These are phyloP conservation scores for Juglanconis oblonga DNA, from an alignment of 2,329 filamentous ascomycete genomes.

Conservation along the genomic window DNA sequence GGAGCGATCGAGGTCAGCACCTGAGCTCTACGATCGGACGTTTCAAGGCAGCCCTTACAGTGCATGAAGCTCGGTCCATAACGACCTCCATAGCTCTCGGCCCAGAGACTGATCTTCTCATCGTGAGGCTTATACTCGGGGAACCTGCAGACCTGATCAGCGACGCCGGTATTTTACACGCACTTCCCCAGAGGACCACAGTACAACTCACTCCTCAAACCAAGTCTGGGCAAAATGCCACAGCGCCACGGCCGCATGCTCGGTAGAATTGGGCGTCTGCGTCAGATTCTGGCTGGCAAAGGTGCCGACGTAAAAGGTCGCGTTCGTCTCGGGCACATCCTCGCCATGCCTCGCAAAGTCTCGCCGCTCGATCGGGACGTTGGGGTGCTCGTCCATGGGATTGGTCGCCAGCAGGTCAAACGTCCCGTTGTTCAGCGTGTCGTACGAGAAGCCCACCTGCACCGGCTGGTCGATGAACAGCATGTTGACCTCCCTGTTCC, in stretches of 20 bases:
- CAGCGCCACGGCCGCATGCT: constrained; percentile 47
- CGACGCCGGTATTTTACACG: not conserved
- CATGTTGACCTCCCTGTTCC: constrained; percentile 60
- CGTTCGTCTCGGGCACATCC: constrained; percentile 13
- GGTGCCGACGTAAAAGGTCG: constrained; percentile 29
- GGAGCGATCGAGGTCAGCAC: constrained; percentile 15
- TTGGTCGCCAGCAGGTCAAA: constrained; percentile 20
- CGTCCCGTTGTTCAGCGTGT: constrained; percentile 25
- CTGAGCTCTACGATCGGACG: constrained; percentile 26
- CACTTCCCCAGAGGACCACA: not conserved
- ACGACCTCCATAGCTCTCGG: constrained; percentile 30
- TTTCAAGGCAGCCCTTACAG: constrained; percentile 13
- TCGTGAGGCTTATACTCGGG: constrained; percentile 44
- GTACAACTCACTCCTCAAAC: constrained; percentile 41
- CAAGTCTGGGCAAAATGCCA: constrained; percentile 57
- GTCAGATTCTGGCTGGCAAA: constrained; percentile 45
- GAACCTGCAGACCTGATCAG: constrained; percentile 30
- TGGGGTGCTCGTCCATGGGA: constrained; percentile 18
- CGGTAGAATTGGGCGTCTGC: constrained; percentile 42
- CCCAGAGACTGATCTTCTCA: constrained; percentile 32
- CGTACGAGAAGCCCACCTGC: constrained; percentile 30
- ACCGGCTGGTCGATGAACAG: constrained; percentile 62
- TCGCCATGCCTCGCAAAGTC: constrained; percentile 22
- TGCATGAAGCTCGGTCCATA: constrained; percentile 39
- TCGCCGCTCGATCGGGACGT: constrained; percentile 6